These are phyloP conservation scores for Cryphonectria radicalis DNA, from an alignment of 2,329 filamentous ascomycete genomes.

Conservation along the genomic window DNA sequence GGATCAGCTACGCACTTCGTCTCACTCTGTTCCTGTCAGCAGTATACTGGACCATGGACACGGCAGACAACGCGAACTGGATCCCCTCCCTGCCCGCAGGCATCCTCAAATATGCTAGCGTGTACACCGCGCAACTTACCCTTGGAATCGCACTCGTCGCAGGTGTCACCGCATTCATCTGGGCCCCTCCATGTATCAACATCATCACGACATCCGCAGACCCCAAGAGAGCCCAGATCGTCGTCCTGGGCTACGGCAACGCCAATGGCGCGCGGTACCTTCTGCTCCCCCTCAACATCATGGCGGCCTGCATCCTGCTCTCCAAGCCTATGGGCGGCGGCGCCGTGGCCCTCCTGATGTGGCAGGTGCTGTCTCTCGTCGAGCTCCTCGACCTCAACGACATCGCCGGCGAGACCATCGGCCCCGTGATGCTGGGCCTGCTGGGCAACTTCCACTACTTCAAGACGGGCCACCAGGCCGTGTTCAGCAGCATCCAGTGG, in stretches of 20 bases:
- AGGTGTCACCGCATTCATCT: constrained; percentile 83
- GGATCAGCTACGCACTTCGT: constrained; percentile 82
- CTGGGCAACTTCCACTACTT: constrained; percentile 95
- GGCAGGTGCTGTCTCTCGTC: constrained; percentile 83
- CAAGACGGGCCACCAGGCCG: constrained; percentile 96
- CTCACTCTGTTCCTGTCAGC: constrained; percentile 75
- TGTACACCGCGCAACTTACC: constrained; percentile 78
- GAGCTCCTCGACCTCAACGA: constrained; percentile 66
- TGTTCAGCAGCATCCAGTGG: constrained; percentile 89
- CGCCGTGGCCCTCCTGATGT: constrained; percentile 78
- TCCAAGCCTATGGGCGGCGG: constrained; percentile 95
- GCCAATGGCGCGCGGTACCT: constrained; percentile 91
- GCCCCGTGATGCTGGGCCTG: constrained; percentile 82
- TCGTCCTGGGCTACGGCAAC: constrained; percentile 89
- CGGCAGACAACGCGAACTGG: constrained; percentile 87
- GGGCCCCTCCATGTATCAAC: constrained; percentile 81
- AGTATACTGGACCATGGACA: constrained; percentile 85
- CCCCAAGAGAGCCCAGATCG: constrained; percentile 60
- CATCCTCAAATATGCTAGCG: constrained; percentile 72
- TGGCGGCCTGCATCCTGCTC: constrained; percentile 76
- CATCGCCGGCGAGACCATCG: constrained; percentile 72
- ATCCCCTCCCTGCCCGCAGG: constrained; percentile 62
- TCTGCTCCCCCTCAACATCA: constrained; percentile 78
- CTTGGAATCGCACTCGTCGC: constrained; percentile 81
- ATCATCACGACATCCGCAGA: constrained; percentile 61